These are phyloP conservation scores for Aspergillus sp. DNA, from an alignment of 2,329 filamentous ascomycete species.

Conservation along the genomic window DNA sequence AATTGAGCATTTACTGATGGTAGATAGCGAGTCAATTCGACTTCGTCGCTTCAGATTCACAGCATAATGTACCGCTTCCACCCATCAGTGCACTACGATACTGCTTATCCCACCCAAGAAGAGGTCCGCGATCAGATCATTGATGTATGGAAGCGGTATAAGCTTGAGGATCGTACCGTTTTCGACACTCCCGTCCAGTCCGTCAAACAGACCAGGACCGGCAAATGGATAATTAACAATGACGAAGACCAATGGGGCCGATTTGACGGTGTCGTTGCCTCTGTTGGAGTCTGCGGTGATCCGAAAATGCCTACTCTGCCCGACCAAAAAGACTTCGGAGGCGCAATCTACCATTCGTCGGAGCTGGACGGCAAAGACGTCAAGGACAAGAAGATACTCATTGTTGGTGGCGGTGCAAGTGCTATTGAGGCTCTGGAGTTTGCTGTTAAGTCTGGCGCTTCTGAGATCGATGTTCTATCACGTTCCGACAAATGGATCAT, in stretches of 20 bases:
- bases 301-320: conserved; percentile 70
- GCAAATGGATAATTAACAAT: conserved; percentile 77
- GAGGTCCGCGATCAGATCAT: conserved; percentile 73
- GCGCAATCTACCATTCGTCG: conserved; percentile 72
- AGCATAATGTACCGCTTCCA: conserved; percentile 87
- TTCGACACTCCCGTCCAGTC: conserved; percentile 71
- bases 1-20: conserved; percentile 2
- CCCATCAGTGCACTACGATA: conserved; percentile 71
- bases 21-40: conserved; percentile 71
- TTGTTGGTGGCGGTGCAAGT: conserved; percentile 74
- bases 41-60: conserved; percentile 79
- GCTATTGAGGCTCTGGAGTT: conserved; percentile 83
- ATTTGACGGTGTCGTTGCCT: conserved; percentile 77
- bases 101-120: conserved; percentile 73
- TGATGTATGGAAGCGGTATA: conserved; percentile 72
- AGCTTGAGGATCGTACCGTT: conserved; percentile 66
- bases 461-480: conserved; percentile 70
- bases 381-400: conserved; percentile 70
- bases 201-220: conserved; percentile 66
- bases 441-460: conserved; percentile 64
- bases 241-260: conserved; percentile 66
- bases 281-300: conserved; percentile 77
- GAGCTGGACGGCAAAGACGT: conserved; percentile 71
- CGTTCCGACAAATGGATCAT: conserved; percentile 87
- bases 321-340: conserved; percentile 71